Evolutionary conservation across 1,139 yeast genomes (phyloP).

Genomic region (Hansenula lynferdii): DNA sequence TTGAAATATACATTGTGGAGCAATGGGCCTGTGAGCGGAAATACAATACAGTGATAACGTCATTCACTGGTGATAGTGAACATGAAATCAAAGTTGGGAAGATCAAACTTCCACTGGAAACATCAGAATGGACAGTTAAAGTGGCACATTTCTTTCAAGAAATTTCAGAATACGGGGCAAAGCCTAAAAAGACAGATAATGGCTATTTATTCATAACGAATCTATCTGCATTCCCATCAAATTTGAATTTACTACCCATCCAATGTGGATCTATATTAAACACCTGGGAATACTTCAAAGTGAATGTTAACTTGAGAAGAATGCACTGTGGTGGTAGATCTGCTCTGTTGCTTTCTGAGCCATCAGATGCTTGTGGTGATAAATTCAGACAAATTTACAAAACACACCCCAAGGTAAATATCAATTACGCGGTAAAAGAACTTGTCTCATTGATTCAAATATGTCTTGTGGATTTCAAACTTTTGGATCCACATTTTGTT

Average conservation of each 20-base stretch:
- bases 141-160: conserved; percentile 64
- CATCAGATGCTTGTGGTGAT: conserved; percentile 76
- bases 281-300: conserved; percentile 51
- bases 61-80: conserved; percentile 76
- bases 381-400: conserved; percentile 77
- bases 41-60: conserved; percentile 63
- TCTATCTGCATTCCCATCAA: conserved; percentile 73
- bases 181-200: conserved; percentile 44
- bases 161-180: conserved; percentile 53
- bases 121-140: conserved; percentile 48
- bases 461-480: conserved; percentile 70
- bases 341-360: conserved; percentile 58
- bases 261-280: conserved; percentile 50
- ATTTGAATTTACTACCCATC: conserved; percentile 64
- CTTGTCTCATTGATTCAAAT: conserved; percentile 71
- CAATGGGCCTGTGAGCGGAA: conserved; percentile 85
- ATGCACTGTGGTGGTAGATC: conserved; percentile 85
- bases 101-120: conserved; percentile 53
- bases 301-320: conserved; percentile 73
- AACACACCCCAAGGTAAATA: conserved; percentile 37
- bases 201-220: conserved; percentile 77
- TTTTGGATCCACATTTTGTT: conserved; percentile 62
- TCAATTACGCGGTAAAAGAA: conserved; percentile 64
- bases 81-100: conserved; percentile 59
- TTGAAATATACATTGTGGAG: conserved; percentile 86